Evolutionary conservation across 495 filamentous ascomycete species (phyloP), one percentile per base, ranked within the genome.

Genomic region (Penicillium manginii): DNA sequence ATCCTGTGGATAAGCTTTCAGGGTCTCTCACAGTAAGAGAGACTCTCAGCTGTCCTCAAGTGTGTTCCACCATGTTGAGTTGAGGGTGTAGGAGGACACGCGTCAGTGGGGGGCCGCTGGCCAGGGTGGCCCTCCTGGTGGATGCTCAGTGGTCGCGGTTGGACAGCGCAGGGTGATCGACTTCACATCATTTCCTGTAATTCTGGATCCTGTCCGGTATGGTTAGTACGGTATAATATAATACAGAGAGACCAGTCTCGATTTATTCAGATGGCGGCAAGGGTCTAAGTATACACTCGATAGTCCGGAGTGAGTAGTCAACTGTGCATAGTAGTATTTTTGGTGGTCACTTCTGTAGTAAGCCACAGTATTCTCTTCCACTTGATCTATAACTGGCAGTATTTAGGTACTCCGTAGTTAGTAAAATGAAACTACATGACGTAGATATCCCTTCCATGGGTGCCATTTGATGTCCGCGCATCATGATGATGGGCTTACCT

Each of bases 151-250:
- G 64, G 67, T 35, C 47, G 51, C 60, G 60, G 63, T 58, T 66
- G 63, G 59, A 58, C 49, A n/a, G 52, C 59, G n/a, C 52, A 58
- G 62, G 50, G 42, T 51, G 66, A 67, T 69, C 64, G 58, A 59
- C 57, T 58, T 63, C 54, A 58, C 47, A 65, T 68, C 62, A 65
- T 68, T 66, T 68, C 60, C 60, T 49, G 47, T 31, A 45, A 18
- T 37, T 37, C 35, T 37, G 35, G 6, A 21, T 19, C n/a, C 9
- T 55, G 48, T 33, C 19, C 8, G 46, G 15, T 22, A 32, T 5
- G 21, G 35, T 18, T 19, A 43, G 8, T 26, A 47, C 45, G 10
- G 18, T 47, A 23, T 26, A 22, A 23, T 26, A 22, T 47, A 26
- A 23, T 47, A 47, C 45, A 23, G 26, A 8, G 26, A 29, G 26